phyloP scores from a whole-genome alignment of 345 rosid genomes.

The Ceriops zippeliana region DNA sequence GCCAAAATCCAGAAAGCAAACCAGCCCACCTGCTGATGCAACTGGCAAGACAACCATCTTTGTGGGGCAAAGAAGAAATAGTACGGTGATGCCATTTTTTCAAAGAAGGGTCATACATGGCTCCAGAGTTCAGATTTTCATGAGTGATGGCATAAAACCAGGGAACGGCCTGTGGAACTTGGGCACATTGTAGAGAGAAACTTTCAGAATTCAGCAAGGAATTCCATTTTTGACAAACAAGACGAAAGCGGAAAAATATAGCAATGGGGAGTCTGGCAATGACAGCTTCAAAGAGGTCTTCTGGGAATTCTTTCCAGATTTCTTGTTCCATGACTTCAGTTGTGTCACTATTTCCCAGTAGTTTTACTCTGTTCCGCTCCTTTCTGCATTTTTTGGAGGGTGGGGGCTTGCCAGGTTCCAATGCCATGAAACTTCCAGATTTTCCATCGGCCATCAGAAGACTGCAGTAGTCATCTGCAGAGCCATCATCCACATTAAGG shows the following conservation, averaged over 20 bases:
- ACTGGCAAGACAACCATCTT: conserved; percentile 77
- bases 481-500: conserved; percentile 50
- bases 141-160: conserved; percentile 95
- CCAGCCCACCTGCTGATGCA: conserved; percentile 94
- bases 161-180: conserved; percentile 54
- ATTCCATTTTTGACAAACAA: conserved; percentile 86
- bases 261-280: conserved; percentile 86
- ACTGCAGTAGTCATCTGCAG: conserved; percentile 65
- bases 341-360: conserved; percentile 29
- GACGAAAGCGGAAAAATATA: conserved; percentile 79
- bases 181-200: conserved; percentile 66
- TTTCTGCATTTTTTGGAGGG: conserved; percentile 68
- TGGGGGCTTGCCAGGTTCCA: conserved; percentile 70
- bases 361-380: conserved; percentile 62
- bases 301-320: conserved; percentile 92
- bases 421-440: conserved; percentile 54
- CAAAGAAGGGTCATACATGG: conserved; percentile 73
- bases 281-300: conserved; percentile 87
- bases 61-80: conserved; percentile 54
- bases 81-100: conserved; percentile 89
- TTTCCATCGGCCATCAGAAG: conserved; percentile 75
- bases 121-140: conserved; percentile 82
- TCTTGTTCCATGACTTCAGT: conserved; percentile 67
- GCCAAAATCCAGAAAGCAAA: conserved; percentile 92
- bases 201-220: conserved; percentile 65